A percentile compares a stretch with the other conserved stretches of the same genome.
These are phyloP conservation scores for Lactarius hengduanensis DNA, from an alignment of 768 basidiomycete species.

Conservation along the genomic window DNA sequence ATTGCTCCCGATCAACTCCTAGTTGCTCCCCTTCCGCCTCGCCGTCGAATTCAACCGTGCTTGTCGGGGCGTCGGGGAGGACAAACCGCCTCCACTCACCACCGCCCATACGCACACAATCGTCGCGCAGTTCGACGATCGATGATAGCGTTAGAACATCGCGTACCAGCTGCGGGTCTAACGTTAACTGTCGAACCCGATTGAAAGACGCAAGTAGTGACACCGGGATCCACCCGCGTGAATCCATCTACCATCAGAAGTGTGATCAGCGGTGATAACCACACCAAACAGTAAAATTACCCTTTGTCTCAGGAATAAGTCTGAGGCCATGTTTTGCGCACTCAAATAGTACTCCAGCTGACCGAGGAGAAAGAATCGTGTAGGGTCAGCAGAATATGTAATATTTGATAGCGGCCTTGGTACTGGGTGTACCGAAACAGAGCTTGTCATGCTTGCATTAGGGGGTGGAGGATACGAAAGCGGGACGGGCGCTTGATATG, in stretches of 20 bases:
- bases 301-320: constrained; percentile 75
- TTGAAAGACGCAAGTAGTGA: constrained; percentile 83
- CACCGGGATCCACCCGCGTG: constrained; percentile 83
- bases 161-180: constrained; percentile 55
- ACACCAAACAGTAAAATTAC: constrained; percentile 38
- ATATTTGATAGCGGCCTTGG: constrained; percentile 48
- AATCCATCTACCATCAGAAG: constrained; percentile 69
- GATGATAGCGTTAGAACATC: constrained; percentile 69
- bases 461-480: constrained; percentile 33
- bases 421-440: constrained; percentile 39
- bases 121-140: constrained; percentile 65
- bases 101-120: constrained; percentile 65
- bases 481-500: constrained; percentile 31
- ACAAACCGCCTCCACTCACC: constrained; percentile 59
- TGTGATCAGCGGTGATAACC: constrained; percentile 13
- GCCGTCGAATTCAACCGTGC: constrained; percentile 39
- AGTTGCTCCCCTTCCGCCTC: neutral
- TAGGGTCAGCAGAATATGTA: constrained; percentile 61
- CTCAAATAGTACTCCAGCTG: constrained; percentile 94
- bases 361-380: constrained; percentile 66
- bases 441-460: constrained; percentile 24
- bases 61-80: constrained; percentile 58
- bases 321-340: constrained; percentile 84
- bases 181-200: constrained; percentile 68
- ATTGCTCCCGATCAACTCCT: neutral